phyloP scores from a whole-genome alignment of 441 rosid species.

The Populus trichocarpa region DNA sequence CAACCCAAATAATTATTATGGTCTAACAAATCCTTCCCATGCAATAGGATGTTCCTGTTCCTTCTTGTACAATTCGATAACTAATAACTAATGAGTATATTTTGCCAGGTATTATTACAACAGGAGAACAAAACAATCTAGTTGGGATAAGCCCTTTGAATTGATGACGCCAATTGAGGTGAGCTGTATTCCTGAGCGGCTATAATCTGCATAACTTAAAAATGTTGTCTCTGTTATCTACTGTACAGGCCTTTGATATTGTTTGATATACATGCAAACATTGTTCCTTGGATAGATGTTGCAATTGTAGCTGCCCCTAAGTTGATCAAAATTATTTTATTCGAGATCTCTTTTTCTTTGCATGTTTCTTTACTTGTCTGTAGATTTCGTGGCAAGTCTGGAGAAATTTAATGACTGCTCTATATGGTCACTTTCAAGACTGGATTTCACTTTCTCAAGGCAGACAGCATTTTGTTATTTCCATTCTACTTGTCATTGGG shows the following conservation, averaged over 20 bases:
- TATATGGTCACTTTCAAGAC: conserved; percentile 45
- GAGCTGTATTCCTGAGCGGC: conserved; percentile 26
- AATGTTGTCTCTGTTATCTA: conserved; percentile 7
- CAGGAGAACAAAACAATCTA: conserved; percentile 85
- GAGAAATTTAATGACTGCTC: conserved; percentile 42
- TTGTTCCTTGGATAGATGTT: conserved; percentile 25
- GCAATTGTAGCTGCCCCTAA: conserved; percentile 21
- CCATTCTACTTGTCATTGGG: conserved; percentile 24
- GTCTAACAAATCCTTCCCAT: neutral
- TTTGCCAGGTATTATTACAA: conserved; percentile 86
- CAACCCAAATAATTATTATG: neutral
- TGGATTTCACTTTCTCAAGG: conserved; percentile 48
- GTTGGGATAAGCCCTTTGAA: conserved; percentile 98
- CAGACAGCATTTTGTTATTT: conserved; percentile 40
- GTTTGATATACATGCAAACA: conserved; percentile 10
- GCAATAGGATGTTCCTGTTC: neutral
- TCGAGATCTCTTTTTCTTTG: conserved; percentile 34
- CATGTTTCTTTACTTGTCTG: conserved; percentile 42
- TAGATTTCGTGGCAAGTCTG: conserved; percentile 46
- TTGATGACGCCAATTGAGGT: conserved; percentile 98
- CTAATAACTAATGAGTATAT: conserved; percentile 5
- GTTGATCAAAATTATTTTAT: conserved; percentile 33
- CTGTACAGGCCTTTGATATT: conserved; percentile 6
- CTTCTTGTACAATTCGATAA: neutral
- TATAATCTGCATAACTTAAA: conserved; percentile 12